A percentile compares a stretch with the other conserved stretches of the same genome.
phyloP scores from a whole-genome alignment of 805 yeast species.

The Dipodascopsis tothii region DNA sequence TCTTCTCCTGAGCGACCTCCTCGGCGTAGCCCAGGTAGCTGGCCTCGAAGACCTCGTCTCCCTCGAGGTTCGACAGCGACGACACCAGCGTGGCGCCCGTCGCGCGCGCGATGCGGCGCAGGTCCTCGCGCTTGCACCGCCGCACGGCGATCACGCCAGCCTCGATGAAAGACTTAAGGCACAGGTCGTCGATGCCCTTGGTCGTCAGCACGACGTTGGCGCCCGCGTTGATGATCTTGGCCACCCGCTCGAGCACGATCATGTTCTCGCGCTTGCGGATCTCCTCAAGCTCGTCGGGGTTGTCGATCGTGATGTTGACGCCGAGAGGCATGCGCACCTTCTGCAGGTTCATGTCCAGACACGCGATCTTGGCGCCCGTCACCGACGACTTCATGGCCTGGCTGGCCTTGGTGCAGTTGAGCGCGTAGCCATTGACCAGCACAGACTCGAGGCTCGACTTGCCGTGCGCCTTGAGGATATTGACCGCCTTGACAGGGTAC shows the following conservation, averaged over 20 bases:
- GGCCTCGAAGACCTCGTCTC: constrained; percentile 85
- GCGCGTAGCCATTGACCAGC: constrained; percentile 86
- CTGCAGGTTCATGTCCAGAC: constrained; percentile 85
- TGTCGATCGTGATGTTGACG: constrained; percentile 91
- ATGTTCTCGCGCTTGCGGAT: constrained; percentile 84
- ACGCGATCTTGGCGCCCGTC: constrained; percentile 68
- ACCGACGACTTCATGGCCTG: constrained; percentile 86
- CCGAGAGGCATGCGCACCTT: constrained; percentile 98
- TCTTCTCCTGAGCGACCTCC: constrained; percentile 80
- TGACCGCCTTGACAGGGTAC: constrained; percentile 96
- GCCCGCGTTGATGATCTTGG: constrained; percentile 75
- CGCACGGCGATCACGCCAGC: constrained; percentile 92
- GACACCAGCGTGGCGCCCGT: constrained; percentile 90
- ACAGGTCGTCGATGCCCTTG: constrained; percentile 89
- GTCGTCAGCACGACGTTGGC: constrained; percentile 91
- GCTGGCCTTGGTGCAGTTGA: constrained; percentile 93
- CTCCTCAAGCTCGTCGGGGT: constrained; percentile 93
- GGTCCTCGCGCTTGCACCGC: constrained; percentile 93
- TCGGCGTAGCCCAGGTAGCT: constrained; percentile 82
- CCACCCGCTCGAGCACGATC: constrained; percentile 72
- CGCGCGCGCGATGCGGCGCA: constrained; percentile 93
- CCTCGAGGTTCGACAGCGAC: constrained; percentile 87
- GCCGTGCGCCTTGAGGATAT: constrained; percentile 93
- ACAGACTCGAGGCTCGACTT: constrained; percentile 82
- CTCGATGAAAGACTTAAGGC: constrained; percentile 84